Evolutionary conservation across 1,139 yeast species (phyloP), one percentile per base, ranked within the genome.

Genomic region (Geotrichum carabidarum): DNA sequence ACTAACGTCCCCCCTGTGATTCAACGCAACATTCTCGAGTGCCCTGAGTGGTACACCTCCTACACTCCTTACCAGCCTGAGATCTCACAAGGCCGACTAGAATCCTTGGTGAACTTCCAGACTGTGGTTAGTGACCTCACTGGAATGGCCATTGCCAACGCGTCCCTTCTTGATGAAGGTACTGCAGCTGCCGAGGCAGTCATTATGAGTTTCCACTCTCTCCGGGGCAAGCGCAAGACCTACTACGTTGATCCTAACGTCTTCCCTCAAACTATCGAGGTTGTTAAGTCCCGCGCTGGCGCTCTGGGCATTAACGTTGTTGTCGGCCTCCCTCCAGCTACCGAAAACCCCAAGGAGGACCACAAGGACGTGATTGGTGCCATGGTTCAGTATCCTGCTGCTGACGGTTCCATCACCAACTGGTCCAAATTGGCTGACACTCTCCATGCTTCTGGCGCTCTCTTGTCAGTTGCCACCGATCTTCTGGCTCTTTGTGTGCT

Each of bases 41-140:
- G 85, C 60, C 99, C 99, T 15, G 96, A 89, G 69, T 93, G 99
- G 99, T 93, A 93, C 75, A 93, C 99, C 38, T 88, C 97, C 0
- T 93, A 93, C 70, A 93, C 99, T 32, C 99, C 99, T 37, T 93
- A 93, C 70, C 99, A 93, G 74, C 97, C 99, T 1, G 99, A 93
- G 71, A 91, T 93, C 61, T 86, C 97, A 2, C 99, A 93, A 72
- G 99, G 99, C 54, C 82, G 99, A 66, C 78, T 93, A 64, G 96
- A 91, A 71, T 83, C 95, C 38, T 76, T 93, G 61, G 75, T 93
- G 62, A 93, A 93, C 72, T 93, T 80, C 74, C 99, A 93, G 73
- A 93, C 99, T 31, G 77, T 91, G 70, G 79, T 93, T 18, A 75
- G 90, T 44, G 96, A 94, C 56, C 78, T 93, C 64, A 93, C 99